Conservation (phyloP, 352 stramenopile species). For the Globisporangium acanthophoron region DNA sequence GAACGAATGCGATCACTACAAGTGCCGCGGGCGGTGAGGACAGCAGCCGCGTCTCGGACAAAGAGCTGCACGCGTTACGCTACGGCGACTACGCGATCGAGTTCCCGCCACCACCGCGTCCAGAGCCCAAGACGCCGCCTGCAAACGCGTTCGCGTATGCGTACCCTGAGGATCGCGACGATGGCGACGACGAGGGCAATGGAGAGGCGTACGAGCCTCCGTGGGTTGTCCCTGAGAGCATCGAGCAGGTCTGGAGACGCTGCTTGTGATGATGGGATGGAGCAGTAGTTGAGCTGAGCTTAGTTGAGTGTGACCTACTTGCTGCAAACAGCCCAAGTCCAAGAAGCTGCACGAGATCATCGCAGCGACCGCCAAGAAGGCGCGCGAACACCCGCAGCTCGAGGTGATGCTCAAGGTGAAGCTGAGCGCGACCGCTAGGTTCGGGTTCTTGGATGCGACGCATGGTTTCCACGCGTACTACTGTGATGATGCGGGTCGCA, state of each 20-base stretch:
- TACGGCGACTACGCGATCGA: slow-evolving; percentile 41
- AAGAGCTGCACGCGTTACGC: slow-evolving; percentile 33
- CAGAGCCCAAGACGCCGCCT: slow-evolving; percentile 1
- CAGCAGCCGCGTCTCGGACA: not conserved
- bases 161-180: slow-evolving; percentile 29
- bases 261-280: not conserved
- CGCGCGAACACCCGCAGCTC: slow-evolving; percentile 28
- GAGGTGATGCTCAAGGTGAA: slow-evolving; percentile 51
- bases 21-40: too few species aligned
- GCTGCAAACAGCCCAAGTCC: slow-evolving; percentile 26
- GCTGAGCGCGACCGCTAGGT: slow-evolving; percentile 25
- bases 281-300: too few species aligned
- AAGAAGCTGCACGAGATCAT: slow-evolving; percentile 38
- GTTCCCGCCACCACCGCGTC: slow-evolving; percentile 19
- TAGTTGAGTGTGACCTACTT: not conserved
- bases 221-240: slow-evolving; percentile 20
- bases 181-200: slow-evolving; percentile 13
- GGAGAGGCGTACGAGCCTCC: slow-evolving; percentile 21
- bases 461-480: slow-evolving; percentile 30
- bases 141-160: slow-evolving; percentile 40
- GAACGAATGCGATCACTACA: not conserved
- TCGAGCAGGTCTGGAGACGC: slow-evolving; percentile 14
- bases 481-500: too few species aligned
- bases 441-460: slow-evolving; percentile 28
- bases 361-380: slow-evolving; percentile 37